phyloP scores from a whole-genome alignment of 2,329 filamentous ascomycete genomes.

The Apiospora malaysiana region DNA sequence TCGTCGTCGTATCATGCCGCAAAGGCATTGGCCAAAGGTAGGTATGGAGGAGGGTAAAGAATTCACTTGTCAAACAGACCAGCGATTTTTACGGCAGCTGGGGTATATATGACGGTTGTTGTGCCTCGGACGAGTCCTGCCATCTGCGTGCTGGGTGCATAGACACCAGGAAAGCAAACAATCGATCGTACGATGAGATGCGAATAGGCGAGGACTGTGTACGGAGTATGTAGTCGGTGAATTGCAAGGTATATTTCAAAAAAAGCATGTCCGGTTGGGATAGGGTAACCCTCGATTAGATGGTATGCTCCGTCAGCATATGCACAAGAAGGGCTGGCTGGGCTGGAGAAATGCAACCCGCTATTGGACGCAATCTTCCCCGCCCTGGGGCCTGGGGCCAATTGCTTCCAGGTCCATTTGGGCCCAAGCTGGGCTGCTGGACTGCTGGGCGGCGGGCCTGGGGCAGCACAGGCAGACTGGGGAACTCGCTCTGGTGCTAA shows the following conservation, averaged over 20 bases:
- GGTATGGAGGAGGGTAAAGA: background rate
- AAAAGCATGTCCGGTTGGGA: background rate
- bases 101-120: background rate
- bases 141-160: background rate
- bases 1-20: background rate
- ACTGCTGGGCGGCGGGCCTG: background rate
- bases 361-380: background rate
- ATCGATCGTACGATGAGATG: background rate
- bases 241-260: background rate
- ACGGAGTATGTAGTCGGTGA: background rate
- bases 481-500: background rate
- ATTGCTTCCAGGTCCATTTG: background rate
- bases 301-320: background rate
- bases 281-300: background rate
- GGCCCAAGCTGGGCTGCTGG: too few species aligned
- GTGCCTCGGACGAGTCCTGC: background rate
- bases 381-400: slow-evolving; percentile 9
- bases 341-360: background rate
- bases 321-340: too few species aligned
- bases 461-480: too few species aligned
- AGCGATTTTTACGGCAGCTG: background rate
- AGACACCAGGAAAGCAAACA: background rate
- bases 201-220: background rate
- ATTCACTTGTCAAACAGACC: background rate
- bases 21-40: background rate